phyloP scores from a whole-genome alignment of 805 yeast species.

The Lipomyces oligophaga region DNA sequence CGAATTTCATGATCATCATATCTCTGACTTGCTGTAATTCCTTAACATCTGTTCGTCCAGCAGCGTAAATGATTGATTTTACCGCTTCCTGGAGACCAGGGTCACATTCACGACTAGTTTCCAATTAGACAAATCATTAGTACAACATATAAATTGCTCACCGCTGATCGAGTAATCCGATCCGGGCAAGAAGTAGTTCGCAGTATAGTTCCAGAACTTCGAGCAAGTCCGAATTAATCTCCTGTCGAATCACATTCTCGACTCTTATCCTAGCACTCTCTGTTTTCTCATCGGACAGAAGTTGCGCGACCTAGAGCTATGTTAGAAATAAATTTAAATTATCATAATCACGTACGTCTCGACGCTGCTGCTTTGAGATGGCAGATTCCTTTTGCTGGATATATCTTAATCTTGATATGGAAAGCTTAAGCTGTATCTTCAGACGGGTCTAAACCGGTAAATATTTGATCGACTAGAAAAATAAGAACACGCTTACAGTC shows the following conservation, averaged over 20 bases:
- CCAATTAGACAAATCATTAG: not conserved
- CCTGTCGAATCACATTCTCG: constrained; percentile 80
- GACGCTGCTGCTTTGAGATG: constrained; percentile 66
- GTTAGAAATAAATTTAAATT: not conserved
- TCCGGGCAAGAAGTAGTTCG: constrained; percentile 73
- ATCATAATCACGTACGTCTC: constrained; percentile 44
- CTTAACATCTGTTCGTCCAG: constrained; percentile 70
- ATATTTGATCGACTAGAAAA: too few species aligned
- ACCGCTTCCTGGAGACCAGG: constrained; percentile 73
- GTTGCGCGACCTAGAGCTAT: constrained; percentile 53
- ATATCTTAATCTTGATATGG: constrained; percentile 64
- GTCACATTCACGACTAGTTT: constrained; percentile 41
- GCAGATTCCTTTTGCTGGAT: constrained; percentile 74
- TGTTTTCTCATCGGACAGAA: constrained; percentile 66
- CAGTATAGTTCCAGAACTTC: constrained; percentile 79
- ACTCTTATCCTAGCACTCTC: constrained; percentile 79
- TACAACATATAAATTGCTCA: constrained; percentile 6
- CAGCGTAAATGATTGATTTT: constrained; percentile 61
- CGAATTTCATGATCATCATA: constrained; percentile 57
- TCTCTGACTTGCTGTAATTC: constrained; percentile 64
- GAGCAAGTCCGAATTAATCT: constrained; percentile 69
- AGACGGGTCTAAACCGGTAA: constrained; percentile 28
- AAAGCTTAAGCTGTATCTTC: constrained; percentile 51
- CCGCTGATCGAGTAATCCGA: constrained; percentile 52
- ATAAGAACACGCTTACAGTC: too few species aligned